Evolutionary conservation across 192 early-diverging fungal species (phyloP).

Genomic region (Rhizophagus prolifer): DNA sequence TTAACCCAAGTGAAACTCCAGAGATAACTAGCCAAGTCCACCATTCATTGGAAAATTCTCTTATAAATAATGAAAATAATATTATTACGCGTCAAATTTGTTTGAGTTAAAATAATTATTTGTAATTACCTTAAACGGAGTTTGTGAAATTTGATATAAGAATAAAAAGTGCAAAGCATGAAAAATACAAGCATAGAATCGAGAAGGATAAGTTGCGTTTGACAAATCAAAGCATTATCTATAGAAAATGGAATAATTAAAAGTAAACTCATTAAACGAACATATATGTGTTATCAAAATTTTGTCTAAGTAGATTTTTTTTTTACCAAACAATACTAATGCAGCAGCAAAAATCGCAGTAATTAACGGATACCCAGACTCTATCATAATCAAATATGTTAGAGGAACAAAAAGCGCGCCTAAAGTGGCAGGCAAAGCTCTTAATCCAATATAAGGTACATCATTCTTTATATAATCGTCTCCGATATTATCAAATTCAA

Average conservation of each 20-base stretch:
- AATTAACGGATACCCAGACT: conserved; percentile 77
- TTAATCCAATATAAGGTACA: conserved; percentile 86
- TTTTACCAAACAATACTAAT: conserved; percentile 81
- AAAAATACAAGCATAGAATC: conserved; percentile 95
- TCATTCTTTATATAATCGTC: conserved; percentile 85
- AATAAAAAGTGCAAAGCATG: conserved; percentile 78
- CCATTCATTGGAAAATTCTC: conserved; percentile 76
- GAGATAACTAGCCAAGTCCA: conserved; percentile 83
- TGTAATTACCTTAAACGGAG: conserved; percentile 43
- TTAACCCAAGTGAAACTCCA: conserved; percentile 78
- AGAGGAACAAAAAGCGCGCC: conserved; percentile 77
- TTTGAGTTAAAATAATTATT: neutral
- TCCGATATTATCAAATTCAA: conserved; percentile 92
- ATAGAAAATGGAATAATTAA: neutral
- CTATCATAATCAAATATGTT: conserved; percentile 81
- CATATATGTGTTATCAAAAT: too few species aligned
- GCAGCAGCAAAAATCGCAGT: conserved; percentile 73
- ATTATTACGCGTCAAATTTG: conserved; percentile 12
- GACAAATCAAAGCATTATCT: conserved; percentile 91
- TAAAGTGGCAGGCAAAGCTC: conserved; percentile 74
- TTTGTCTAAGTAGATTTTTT: neutral
- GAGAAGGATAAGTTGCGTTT: conserved; percentile 90
- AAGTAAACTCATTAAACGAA: neutral
- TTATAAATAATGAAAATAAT: conserved; percentile 37
- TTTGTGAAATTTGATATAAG: conserved; percentile 89